phyloP scores from a whole-genome alignment of 2,329 filamentous ascomycete genomes.

The Trichophyton verrucosum region DNA sequence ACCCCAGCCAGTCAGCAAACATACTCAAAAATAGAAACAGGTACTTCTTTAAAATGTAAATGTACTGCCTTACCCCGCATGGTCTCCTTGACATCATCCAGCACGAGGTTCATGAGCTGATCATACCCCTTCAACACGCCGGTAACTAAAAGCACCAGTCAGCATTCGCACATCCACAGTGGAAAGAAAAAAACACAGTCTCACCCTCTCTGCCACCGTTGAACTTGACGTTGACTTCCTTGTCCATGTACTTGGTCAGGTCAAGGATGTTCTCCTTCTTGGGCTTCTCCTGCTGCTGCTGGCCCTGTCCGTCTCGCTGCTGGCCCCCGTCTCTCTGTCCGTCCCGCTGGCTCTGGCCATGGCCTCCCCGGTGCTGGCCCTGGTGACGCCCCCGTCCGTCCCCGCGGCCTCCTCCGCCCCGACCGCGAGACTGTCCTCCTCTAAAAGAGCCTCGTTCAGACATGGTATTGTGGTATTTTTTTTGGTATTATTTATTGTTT shows the following conservation, averaged over 20 bases:
- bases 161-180: not conserved
- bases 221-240: slow-evolving; percentile 90
- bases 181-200: not conserved
- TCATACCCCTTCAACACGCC: slow-evolving; percentile 92
- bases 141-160: slow-evolving; percentile 48
- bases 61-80: slow-evolving; percentile 55
- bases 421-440: slow-evolving; percentile 36
- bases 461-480: slow-evolving; percentile 20
- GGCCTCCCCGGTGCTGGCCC: slow-evolving; percentile 22
- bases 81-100: slow-evolving; percentile 85
- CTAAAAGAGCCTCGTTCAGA: slow-evolving; percentile 43
- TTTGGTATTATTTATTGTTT: too few species aligned
- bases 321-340: slow-evolving; percentile 17
- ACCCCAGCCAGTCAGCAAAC: not conserved
- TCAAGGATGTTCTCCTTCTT: slow-evolving; percentile 99
- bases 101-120: slow-evolving; percentile 92
- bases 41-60: not conserved
- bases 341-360: slow-evolving; percentile 34
- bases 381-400: slow-evolving; percentile 26
- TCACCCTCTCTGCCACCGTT: slow-evolving; percentile 83
- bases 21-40: too few species aligned
- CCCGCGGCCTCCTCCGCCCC: slow-evolving; percentile 31
- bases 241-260: slow-evolving; percentile 91
- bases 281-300: slow-evolving; percentile 52
- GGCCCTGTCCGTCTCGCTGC: slow-evolving; percentile 17